These are phyloP conservation scores for Corrigiola litoralis DNA, from an alignment of 179 eudicot species.

Conservation along the genomic window DNA sequence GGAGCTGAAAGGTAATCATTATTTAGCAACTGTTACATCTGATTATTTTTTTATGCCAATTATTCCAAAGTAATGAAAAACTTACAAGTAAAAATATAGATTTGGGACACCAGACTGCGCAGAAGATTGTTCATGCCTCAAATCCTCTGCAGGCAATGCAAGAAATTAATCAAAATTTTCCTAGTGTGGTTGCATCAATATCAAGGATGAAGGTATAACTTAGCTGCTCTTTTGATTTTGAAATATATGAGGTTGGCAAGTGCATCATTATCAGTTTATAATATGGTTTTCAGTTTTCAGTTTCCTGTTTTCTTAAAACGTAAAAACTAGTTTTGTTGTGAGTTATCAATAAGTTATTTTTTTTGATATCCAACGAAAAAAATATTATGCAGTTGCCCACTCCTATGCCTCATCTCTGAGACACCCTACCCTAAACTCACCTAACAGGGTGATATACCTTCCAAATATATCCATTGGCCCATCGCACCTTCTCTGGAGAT, in stretches of 20 bases:
- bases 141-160: slow-evolving; percentile 96
- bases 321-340: too few species aligned
- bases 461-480: too few species aligned
- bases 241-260: not conserved
- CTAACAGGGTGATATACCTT: too few species aligned
- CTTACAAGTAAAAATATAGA: slow-evolving; percentile 37
- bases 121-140: slow-evolving; percentile 93
- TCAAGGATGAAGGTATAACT: slow-evolving; percentile 87
- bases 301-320: too few species aligned
- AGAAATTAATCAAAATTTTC: slow-evolving; percentile 97
- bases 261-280: not conserved
- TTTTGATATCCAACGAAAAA: too few species aligned
- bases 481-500: too few species aligned
- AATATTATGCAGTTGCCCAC: too few species aligned
- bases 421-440: too few species aligned
- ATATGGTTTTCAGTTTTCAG: not conserved
- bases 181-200: slow-evolving; percentile 89
- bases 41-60: not conserved
- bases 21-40: not conserved
- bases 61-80: not conserved
- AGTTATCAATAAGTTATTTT: too few species aligned
- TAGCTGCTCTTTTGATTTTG: not conserved
- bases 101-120: slow-evolving; percentile 99
- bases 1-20: slow-evolving; percentile 84
- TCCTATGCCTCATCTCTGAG: too few species aligned